Evolutionary conservation across 1,284 basidiomycete genomes (phyloP).

Genomic region (Rhodofomes roseus): DNA sequence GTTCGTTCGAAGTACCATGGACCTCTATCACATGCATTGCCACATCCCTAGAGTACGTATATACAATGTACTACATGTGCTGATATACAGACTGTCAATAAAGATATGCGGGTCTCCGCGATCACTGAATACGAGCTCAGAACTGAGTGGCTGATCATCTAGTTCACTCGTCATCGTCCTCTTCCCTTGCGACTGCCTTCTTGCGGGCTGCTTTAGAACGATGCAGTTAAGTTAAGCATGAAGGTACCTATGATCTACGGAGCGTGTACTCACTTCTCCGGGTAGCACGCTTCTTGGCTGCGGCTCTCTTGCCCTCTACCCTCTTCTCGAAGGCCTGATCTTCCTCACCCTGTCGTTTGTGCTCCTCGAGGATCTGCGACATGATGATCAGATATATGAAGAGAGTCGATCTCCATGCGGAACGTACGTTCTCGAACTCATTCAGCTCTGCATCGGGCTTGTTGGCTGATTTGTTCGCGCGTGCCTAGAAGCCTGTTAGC

Average conservation of each 20-base stretch:
- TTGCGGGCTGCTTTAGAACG: constrained; percentile 17
- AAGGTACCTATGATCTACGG: not conserved
- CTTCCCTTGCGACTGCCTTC: constrained; percentile 13
- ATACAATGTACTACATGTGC: constrained; percentile 25
- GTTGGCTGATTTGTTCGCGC: constrained; percentile 82
- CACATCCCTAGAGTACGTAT: constrained; percentile 13
- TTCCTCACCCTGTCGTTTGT: constrained; percentile 83
- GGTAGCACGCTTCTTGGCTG: constrained; percentile 64
- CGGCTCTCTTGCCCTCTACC: constrained; percentile 77
- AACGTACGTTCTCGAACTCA: constrained; percentile 78
- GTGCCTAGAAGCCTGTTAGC: constrained; percentile 44
- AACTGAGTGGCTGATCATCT: not conserved
- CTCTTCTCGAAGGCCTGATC: constrained; percentile 87
- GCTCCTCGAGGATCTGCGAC: constrained; percentile 75
- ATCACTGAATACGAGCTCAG: no score
- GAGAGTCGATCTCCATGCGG: not conserved
- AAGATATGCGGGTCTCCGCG: not conserved
- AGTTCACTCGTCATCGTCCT: constrained; percentile 15
- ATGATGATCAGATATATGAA: constrained; percentile 10
- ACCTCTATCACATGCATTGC: not conserved
- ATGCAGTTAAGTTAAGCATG: not conserved
- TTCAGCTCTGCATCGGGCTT: constrained; percentile 88
- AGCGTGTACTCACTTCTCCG: constrained; percentile 34
- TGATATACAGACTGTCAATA: constrained; percentile 21
- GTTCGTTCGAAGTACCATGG: constrained; percentile 3